A percentile compares a stretch with the other conserved stretches of the same genome.
These are phyloP conservation scores for Bipolaris zeicola DNA, from an alignment of 2,329 filamentous ascomycete genomes.

Conservation along the genomic window DNA sequence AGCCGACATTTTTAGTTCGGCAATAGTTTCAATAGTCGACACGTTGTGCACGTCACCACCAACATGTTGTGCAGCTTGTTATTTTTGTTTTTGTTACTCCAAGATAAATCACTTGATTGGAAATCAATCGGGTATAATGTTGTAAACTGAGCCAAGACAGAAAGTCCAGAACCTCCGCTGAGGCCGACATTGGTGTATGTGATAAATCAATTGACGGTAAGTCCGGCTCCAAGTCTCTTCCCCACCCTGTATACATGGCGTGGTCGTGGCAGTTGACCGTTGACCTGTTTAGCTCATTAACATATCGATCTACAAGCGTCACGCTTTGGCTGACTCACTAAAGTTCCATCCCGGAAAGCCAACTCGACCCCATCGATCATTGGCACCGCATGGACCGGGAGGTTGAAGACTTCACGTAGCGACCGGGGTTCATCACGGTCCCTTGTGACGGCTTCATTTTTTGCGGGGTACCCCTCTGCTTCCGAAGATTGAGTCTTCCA, in stretches of 20 bases:
- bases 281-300: slow-evolving; percentile 22
- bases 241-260: slow-evolving; percentile 31
- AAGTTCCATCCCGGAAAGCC: slow-evolving; percentile 35
- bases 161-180: neutral
- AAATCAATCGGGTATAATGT: slow-evolving; percentile 3
- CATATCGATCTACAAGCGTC: neutral
- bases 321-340: slow-evolving; percentile 18
- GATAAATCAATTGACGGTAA: slow-evolving; percentile 16
- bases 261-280: slow-evolving; percentile 29
- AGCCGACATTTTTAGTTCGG: neutral
- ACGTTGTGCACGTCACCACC: neutral
- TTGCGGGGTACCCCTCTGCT: neutral
- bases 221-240: slow-evolving; percentile 23
- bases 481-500: slow-evolving; percentile 7
- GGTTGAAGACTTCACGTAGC: slow-evolving; percentile 24
- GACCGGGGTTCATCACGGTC: slow-evolving; percentile 1
- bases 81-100: neutral
- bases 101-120: neutral
- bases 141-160: neutral
- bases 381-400: slow-evolving; percentile 33
- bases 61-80: neutral
- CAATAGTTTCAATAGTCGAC: neutral
- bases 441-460: neutral
- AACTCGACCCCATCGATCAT: slow-evolving; percentile 35
- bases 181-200: neutral